A percentile compares a stretch with the other conserved stretches of the same genome.
Evolutionary conservation across 306 rosid species (phyloP).

Genomic region (Parietaria judaica): DNA sequence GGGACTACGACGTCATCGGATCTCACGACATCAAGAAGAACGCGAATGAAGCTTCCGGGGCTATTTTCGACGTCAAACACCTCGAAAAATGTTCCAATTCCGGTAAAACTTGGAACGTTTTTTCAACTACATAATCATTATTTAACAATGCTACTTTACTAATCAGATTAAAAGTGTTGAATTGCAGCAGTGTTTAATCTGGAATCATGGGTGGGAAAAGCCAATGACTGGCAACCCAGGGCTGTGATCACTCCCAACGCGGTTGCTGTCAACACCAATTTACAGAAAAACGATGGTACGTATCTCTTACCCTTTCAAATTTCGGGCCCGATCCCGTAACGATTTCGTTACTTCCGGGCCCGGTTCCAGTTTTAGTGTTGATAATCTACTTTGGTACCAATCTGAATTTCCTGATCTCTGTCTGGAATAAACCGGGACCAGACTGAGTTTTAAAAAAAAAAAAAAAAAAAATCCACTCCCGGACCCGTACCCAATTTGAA

Average conservation of each 20-base stretch:
- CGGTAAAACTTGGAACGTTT: constrained; percentile 36
- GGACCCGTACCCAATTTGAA: background rate
- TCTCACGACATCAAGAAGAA: constrained; percentile 69
- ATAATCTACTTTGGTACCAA: background rate
- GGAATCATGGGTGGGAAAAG: constrained; percentile 71
- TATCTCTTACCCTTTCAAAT: constrained; percentile 4
- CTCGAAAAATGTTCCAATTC: constrained; percentile 49
- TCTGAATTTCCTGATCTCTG: background rate
- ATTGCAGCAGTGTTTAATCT: constrained; percentile 66
- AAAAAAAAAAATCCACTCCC: background rate
- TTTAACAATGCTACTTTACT: too few relatives aligned
- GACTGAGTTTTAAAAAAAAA: too few relatives aligned
- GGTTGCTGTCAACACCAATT: constrained; percentile 90
- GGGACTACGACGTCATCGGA: constrained; percentile 85
- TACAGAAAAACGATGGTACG: constrained; percentile 86
- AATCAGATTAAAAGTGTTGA: constrained; percentile 10
- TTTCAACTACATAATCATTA: background rate
- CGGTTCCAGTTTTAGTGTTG: too few relatives aligned
- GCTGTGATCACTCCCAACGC: constrained; percentile 74
- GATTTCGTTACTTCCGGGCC: too few relatives aligned
- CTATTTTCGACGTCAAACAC: constrained; percentile 70
- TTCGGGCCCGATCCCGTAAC: background rate
- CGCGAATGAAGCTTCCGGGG: constrained; percentile 78
- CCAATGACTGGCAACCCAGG: constrained; percentile 90
- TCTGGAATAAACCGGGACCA: background rate